phyloP scores from a whole-genome alignment of 164 flowering plant genomes.

The Macadamia tetraphylla region DNA sequence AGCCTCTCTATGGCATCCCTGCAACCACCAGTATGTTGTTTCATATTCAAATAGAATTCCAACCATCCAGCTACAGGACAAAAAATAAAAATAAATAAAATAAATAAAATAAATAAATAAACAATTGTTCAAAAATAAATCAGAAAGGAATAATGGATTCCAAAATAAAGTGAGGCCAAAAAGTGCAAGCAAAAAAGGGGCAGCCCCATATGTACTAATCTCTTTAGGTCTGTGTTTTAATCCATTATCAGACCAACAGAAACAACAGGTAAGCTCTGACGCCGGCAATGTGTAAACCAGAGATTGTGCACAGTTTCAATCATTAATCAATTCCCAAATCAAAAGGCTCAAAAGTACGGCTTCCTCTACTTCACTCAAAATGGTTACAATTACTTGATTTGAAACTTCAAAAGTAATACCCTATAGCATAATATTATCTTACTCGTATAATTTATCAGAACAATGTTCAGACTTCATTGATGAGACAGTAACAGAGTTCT shows the following conservation, averaged over 20 bases:
- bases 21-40: constrained; percentile 19
- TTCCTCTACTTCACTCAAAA: not conserved
- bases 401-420: too few species aligned
- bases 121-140: not conserved
- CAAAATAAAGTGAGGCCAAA: too few species aligned
- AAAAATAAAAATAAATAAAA: too few species aligned
- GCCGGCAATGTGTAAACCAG: not conserved
- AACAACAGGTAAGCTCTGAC: not conserved
- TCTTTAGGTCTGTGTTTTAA: not conserved
- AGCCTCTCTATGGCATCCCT: constrained; percentile 88
- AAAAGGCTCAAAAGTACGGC: not conserved
- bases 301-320: not conserved
- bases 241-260: not conserved
- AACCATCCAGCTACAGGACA: not conserved
- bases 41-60: not conserved
- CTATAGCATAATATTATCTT: too few species aligned
- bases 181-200: not conserved
- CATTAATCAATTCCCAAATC: not conserved
- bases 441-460: too few species aligned
- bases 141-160: too few species aligned
- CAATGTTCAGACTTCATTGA: too few species aligned
- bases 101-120: not conserved
- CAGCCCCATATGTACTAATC: not conserved
- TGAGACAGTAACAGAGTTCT: too few species aligned
- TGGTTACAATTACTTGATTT: too few species aligned